A percentile compares a stretch with the other conserved stretches of the same genome.
Conservation (phyloP, 1,284 basidiomycete genomes). For the Pseudozyma tsukubaensis region DNA sequence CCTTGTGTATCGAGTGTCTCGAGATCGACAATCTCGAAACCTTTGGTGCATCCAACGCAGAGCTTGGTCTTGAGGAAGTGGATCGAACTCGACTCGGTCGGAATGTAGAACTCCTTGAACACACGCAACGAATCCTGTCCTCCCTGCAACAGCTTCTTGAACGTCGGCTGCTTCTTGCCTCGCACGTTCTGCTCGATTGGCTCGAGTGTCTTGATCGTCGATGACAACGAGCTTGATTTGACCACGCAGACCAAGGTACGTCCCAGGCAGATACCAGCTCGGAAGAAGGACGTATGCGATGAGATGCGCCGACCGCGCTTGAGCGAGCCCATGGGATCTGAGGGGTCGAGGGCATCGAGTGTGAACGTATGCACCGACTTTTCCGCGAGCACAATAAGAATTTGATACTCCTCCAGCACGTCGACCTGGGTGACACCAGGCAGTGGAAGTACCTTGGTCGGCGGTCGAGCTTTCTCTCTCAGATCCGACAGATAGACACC, state of each 20-base stretch:
- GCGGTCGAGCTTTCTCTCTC: slow-evolving; percentile 76
- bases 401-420: slow-evolving; percentile 93
- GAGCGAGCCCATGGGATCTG: slow-evolving; percentile 88
- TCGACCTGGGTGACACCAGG: slow-evolving; percentile 94
- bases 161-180: slow-evolving; percentile 80
- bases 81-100: slow-evolving; percentile 94
- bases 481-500: slow-evolving; percentile 94
- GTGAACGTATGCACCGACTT: slow-evolving; percentile 96
- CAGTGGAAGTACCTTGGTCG: slow-evolving; percentile 88
- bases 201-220: slow-evolving; percentile 97
- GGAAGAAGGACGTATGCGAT: slow-evolving; percentile 97
- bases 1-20: slow-evolving; percentile 98
- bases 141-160: slow-evolving; percentile 91
- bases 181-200: slow-evolving; percentile 90
- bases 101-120: slow-evolving; percentile 97
- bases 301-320: slow-evolving; percentile 95
- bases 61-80: slow-evolving; percentile 98
- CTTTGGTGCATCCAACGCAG: slow-evolving; percentile 95
- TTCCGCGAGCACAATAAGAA: slow-evolving; percentile 89
- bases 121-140: slow-evolving; percentile 93
- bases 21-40: slow-evolving; percentile 99
- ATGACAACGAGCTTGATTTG: slow-evolving; percentile 92
- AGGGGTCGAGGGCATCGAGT: slow-evolving; percentile 88
- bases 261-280: slow-evolving; percentile 90
- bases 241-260: slow-evolving; percentile 97